Evolutionary conservation across 2,329 filamentous ascomycete species (phyloP).

Genomic region (Lanzia echinophila): DNA sequence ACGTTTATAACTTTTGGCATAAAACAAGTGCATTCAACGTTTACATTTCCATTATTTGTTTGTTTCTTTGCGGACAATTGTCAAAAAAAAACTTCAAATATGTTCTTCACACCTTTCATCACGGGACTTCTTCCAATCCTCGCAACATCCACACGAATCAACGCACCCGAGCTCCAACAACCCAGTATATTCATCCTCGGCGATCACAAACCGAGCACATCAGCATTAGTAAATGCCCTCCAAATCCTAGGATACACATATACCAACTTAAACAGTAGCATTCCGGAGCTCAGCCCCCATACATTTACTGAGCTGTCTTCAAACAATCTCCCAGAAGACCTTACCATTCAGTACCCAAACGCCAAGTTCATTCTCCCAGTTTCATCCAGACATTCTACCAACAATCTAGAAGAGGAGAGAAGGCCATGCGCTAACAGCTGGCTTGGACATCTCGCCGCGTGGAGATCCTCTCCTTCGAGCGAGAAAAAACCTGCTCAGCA

Average conservation of each 20-base stretch:
- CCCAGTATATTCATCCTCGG: slow-evolving; percentile 7
- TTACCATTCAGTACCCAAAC: slow-evolving; percentile 2
- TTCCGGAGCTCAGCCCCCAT: not conserved
- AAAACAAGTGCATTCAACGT: too few species aligned
- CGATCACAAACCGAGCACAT: not conserved
- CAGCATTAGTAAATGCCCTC: not conserved
- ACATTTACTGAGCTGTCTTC: not conserved
- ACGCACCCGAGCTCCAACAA: not conserved
- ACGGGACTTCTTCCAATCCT: slow-evolving; percentile 3
- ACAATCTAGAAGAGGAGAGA: not conserved
- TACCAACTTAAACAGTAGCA: not conserved
- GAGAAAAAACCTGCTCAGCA: not conserved
- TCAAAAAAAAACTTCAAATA: too few species aligned
- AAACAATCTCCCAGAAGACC: not conserved
- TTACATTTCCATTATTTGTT: too few species aligned
- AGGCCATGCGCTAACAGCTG: slow-evolving; percentile 5
- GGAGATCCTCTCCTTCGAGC: not conserved
- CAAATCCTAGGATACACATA: slow-evolving; percentile 2
- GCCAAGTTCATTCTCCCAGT: slow-evolving; percentile 1
- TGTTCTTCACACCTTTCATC: slow-evolving; percentile 9
- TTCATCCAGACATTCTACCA: not conserved
- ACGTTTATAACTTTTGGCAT: too few species aligned
- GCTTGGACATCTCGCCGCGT: slow-evolving; percentile 3
- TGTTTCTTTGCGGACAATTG: too few species aligned
- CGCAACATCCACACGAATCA: slow-evolving; percentile 4